These are phyloP conservation scores for Metarhizium guizhouense DNA, from an alignment of 2,329 filamentous ascomycete genomes.

Conservation along the genomic window DNA sequence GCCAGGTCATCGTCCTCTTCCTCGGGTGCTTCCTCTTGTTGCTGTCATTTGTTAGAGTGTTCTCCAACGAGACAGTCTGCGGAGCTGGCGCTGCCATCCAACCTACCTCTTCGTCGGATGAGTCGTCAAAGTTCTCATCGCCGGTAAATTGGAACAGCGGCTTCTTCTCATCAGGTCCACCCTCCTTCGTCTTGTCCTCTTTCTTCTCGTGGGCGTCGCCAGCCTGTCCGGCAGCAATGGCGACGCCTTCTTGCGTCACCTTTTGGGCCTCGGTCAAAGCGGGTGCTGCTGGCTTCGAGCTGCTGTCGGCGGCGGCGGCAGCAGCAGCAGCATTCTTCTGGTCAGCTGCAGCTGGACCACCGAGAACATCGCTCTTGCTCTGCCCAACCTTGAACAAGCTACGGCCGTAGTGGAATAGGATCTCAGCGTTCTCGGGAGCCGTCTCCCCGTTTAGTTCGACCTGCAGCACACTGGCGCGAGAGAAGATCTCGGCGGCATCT, in stretches of 20 bases:
- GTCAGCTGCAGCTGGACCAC: constrained; percentile 63
- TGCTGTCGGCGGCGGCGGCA: constrained; percentile 31
- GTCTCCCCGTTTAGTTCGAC: constrained; percentile 89
- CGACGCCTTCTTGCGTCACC: constrained; percentile 36
- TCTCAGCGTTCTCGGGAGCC: constrained; percentile 80
- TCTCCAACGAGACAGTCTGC: constrained; percentile 6
- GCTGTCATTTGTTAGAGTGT: constrained; percentile 14
- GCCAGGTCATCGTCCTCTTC: constrained; percentile 66
- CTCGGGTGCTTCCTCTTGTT: constrained; percentile 31
- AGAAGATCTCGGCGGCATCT: constrained; percentile 79
- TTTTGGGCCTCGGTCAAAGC: constrained; percentile 30
- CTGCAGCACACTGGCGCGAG: constrained; percentile 81
- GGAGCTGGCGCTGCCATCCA: constrained; percentile 7
- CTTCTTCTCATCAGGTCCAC: constrained; percentile 43
- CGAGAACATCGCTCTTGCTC: constrained; percentile 88
- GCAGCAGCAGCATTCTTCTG: constrained; percentile 33
- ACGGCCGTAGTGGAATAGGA: constrained; percentile 90
- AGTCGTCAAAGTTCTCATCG: constrained; percentile 86
- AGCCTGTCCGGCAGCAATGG: constrained; percentile 32
- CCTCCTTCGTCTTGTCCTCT: constrained; percentile 28
- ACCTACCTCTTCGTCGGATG: constrained; percentile 61
- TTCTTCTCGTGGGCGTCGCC: constrained; percentile 30
- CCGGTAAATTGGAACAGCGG: constrained; percentile 86
- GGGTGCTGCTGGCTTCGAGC: constrained; percentile 26
- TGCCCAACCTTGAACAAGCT: constrained; percentile 91